Percentiles rank a stretch among this genome's conserved stretches.
phyloP scores from a whole-genome alignment of 495 filamentous ascomycete genomes.

The Astrocystis sublimbata region DNA sequence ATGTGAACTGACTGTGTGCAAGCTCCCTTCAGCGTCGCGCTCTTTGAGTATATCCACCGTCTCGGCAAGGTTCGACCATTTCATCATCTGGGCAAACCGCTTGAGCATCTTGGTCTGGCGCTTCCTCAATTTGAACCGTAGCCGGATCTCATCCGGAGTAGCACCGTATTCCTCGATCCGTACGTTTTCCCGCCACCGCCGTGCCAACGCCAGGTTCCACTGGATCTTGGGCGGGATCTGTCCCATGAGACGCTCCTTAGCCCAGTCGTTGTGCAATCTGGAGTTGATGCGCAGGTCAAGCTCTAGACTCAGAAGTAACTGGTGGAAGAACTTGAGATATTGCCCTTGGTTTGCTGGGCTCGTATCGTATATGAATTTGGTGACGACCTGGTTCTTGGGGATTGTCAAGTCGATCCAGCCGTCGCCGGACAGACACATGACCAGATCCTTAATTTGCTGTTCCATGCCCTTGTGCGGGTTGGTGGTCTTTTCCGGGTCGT shows the following conservation, averaged over 20 bases:
- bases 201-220: constrained; percentile 67
- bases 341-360: constrained; percentile 33
- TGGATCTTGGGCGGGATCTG: constrained; percentile 66
- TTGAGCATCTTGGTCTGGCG: constrained; percentile 64
- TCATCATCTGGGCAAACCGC: constrained; percentile 66
- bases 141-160: constrained; percentile 46
- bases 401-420: constrained; percentile 70
- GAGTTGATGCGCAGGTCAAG: constrained; percentile 64
- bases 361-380: constrained; percentile 60
- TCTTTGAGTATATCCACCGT: constrained; percentile 60
- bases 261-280: constrained; percentile 49
- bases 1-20: constrained; percentile 63
- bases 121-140: constrained; percentile 58
- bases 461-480: constrained; percentile 59
- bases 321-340: constrained; percentile 68
- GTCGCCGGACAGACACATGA: constrained; percentile 59
- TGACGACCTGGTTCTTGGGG: constrained; percentile 63
- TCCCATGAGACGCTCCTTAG: constrained; percentile 56
- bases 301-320: constrained; percentile 68
- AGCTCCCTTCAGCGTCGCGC: constrained; percentile 51
- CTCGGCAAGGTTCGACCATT: constrained; percentile 69
- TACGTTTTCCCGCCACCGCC: constrained; percentile 68
- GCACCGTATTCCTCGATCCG: constrained; percentile 54
- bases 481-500: constrained; percentile 51
- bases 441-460: constrained; percentile 66